Conservation (phyloP, 2,329 filamentous ascomycete species). For the Coleophoma cylindrospora region DNA sequence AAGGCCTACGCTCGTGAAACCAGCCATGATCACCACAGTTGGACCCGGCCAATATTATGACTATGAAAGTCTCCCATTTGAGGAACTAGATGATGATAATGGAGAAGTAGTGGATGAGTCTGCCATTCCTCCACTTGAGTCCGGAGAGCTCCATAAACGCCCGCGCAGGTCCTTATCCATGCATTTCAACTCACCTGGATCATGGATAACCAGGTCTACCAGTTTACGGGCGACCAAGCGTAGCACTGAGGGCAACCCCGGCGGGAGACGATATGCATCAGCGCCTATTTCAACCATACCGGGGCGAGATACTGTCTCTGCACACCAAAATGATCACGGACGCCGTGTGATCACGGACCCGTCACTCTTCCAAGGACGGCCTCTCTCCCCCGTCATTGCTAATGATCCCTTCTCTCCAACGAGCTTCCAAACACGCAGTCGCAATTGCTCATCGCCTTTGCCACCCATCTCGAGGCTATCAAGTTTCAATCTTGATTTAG, state of each 20-base stretch:
- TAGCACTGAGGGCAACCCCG: constrained; percentile 34
- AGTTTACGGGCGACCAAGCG: constrained; percentile 53
- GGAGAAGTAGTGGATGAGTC: constrained; percentile 8
- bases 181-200: constrained; percentile 51
- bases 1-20: constrained; percentile 24
- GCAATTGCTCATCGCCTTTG: constrained; percentile 49
- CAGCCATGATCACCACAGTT: constrained; percentile 17
- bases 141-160: constrained; percentile 36
- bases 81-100: constrained; percentile 15
- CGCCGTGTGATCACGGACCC: constrained; percentile 17
- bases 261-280: constrained; percentile 47
- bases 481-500: constrained; percentile 49
- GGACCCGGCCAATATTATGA: constrained; percentile 11
- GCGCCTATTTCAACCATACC: constrained; percentile 37
- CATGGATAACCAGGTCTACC: constrained; percentile 50
- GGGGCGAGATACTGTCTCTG: constrained; percentile 17
- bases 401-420: constrained; percentile 17
- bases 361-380: constrained; percentile 14
- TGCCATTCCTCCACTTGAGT: constrained; percentile 17
- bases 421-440: constrained; percentile 15
- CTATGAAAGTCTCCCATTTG: constrained; percentile 18
- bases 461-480: constrained; percentile 49
- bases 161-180: constrained; percentile 52
- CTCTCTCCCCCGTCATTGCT: constrained; percentile 9
- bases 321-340: constrained; percentile 13